Conservation (phyloP, 2,329 filamentous ascomycete species). For the Colletotrichum camelliae region DNA sequence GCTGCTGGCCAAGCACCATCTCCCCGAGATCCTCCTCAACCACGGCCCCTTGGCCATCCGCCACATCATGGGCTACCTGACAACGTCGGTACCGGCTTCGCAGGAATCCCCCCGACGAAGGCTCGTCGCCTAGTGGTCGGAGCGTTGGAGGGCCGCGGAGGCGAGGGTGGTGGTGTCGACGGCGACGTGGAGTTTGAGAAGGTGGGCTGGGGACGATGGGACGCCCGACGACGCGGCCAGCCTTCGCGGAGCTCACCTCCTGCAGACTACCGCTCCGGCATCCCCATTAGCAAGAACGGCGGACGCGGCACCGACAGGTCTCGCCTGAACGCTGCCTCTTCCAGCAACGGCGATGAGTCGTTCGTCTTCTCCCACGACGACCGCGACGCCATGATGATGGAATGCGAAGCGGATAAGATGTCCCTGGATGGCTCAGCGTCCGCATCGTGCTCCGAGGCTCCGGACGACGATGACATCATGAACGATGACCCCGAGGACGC, state of each 20-base stretch:
- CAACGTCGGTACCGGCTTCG: slow-evolving; percentile 90
- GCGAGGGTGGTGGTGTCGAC: slow-evolving; percentile 64
- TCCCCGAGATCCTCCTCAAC: slow-evolving; percentile 87
- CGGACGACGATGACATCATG: slow-evolving; percentile 69
- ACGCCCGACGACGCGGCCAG: slow-evolving; percentile 77
- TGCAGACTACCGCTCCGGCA: slow-evolving; percentile 53
- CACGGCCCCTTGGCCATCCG: slow-evolving; percentile 93
- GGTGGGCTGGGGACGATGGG: slow-evolving; percentile 97
- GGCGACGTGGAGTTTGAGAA: slow-evolving; percentile 89
- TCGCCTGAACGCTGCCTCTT: slow-evolving; percentile 56
- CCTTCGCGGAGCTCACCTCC: slow-evolving; percentile 49
- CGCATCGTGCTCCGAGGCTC: slow-evolving; percentile 78
- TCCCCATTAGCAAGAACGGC: slow-evolving; percentile 59
- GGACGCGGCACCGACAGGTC: slow-evolving; percentile 51
- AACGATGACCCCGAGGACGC: slow-evolving; percentile 82
- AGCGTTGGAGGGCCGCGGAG: slow-evolving; percentile 80
- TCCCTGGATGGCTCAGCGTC: slow-evolving; percentile 76
- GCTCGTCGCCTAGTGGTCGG: slow-evolving; percentile 91
- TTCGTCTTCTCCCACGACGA: slow-evolving; percentile 78
- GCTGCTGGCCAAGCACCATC: slow-evolving; percentile 87
- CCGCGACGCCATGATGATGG: slow-evolving; percentile 70
- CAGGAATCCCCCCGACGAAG: slow-evolving; percentile 85
- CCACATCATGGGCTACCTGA: slow-evolving; percentile 93
- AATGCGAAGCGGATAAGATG: slow-evolving; percentile 94
- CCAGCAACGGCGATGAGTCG: slow-evolving; percentile 74